Conservation (phyloP, 1,284 basidiomycete species). For the Trametes hirsuta region DNA sequence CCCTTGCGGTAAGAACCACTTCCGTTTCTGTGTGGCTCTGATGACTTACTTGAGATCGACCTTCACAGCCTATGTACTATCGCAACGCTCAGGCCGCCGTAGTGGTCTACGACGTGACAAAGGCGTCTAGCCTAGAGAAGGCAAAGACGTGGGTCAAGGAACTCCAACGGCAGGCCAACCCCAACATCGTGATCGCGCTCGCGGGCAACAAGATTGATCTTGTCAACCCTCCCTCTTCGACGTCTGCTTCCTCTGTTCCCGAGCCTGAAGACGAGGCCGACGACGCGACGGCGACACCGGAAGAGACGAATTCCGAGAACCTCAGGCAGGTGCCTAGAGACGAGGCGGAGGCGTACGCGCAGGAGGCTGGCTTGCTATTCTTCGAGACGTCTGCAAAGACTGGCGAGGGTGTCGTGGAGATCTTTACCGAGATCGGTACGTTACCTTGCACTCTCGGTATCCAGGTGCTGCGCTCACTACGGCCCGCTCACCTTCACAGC, state of each 20-base stretch:
- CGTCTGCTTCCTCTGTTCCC: conserved; percentile 49
- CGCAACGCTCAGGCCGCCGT: conserved; percentile 98
- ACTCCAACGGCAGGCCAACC: conserved; percentile 97
- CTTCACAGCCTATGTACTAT: conserved; percentile 92
- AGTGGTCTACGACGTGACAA: conserved; percentile 97
- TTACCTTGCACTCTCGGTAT: conserved; percentile 16
- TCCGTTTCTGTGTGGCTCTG: not conserved
- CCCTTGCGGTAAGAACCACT: conserved; percentile 70
- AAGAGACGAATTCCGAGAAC: conserved; percentile 67
- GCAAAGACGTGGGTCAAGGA: conserved; percentile 99
- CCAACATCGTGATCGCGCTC: conserved; percentile 98
- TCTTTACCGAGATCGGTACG: conserved; percentile 98
- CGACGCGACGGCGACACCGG: conserved; percentile 86
- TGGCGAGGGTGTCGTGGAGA: conserved; percentile 93
- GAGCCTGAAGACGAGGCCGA: conserved; percentile 84
- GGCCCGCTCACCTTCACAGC: conserved; percentile 49
- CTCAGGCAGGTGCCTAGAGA: conserved; percentile 88
- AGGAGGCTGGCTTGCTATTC: conserved; percentile 91
- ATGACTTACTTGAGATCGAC: conserved; percentile 5
- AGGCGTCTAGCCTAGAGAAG: conserved; percentile 94
- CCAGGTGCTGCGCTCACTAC: conserved; percentile 13
- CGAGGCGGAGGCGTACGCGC: conserved; percentile 96
- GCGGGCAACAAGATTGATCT: conserved; percentile 97
- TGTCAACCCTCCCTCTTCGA: conserved; percentile 69
- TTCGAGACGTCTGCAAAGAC: conserved; percentile 99